A percentile compares a stretch with the other conserved stretches of the same genome.
Evolutionary conservation across 2,329 filamentous ascomycete species (phyloP).

Genomic region (Xylaria multiplex): DNA sequence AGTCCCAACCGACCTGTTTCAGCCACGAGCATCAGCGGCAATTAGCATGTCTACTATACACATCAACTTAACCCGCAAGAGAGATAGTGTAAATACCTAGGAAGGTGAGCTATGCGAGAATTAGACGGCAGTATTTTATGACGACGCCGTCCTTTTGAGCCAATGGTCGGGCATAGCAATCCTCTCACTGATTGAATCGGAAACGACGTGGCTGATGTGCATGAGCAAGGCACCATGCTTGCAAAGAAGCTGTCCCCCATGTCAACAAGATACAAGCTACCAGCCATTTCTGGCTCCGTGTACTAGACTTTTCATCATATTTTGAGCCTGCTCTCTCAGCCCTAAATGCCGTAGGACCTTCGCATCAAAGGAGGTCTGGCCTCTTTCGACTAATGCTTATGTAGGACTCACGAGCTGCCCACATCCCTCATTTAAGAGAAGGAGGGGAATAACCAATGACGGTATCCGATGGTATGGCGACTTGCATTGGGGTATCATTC

Average conservation of each 20-base stretch:
- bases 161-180: neutral
- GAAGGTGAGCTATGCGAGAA: neutral
- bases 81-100: neutral
- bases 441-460: neutral
- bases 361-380: neutral
- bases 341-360: neutral
- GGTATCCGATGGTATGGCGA: conserved; percentile 6
- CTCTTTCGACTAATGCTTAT: neutral
- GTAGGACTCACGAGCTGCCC: neutral
- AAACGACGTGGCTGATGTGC: conserved; percentile 22
- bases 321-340: no score
- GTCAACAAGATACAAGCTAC: neutral
- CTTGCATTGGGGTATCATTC: conserved; percentile 33
- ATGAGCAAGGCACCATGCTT: conserved; percentile 2
- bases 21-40: neutral
- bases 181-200: conserved; percentile 3
- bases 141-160: neutral
- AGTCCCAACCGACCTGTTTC: conserved; percentile 1
- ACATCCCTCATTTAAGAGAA: no score
- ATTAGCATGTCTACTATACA: no score
- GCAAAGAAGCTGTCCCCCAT: neutral
- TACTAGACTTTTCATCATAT: no score
- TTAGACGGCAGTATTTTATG: neutral
- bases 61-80: no score
- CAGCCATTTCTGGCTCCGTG: neutral